Evolutionary conservation across 2,329 filamentous ascomycete species (phyloP), one percentile per base, ranked within the genome.

Genomic region (Fusarium dlaminii): DNA sequence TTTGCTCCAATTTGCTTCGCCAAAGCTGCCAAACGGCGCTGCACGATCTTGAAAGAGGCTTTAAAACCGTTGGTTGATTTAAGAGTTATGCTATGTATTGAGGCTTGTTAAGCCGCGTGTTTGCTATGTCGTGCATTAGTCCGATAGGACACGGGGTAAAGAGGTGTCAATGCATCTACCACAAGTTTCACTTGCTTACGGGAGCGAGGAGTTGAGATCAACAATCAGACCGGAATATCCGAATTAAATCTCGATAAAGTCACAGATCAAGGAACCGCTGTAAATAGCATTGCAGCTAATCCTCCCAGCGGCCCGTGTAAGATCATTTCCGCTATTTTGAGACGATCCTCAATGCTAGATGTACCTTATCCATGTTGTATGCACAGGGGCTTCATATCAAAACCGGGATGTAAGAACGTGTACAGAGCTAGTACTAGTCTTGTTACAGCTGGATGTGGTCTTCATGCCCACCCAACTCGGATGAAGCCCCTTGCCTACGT

Each of bases 271-370:
- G 49, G 49, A 60, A 63, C 24, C 34, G 68, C 55, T 55, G 48
- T 45, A 52, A 49, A 59, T 42, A 46, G 40, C 56, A 63, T 67
- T 67, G 48, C 48, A 67, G 46, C 39, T 49, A 37, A 34, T 39
- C 37, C 40, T 24, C 46, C 22, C 17, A 52, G 22, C 40, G 63
- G 63, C 54, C 67, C 49, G 55, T 74, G 71, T 49, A 51, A 59
- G 40, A 43, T 52, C 71, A 74, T 55, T 46, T 64, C 42, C 58
- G 32, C 63, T 55, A 59, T 59, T 42, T 63, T 63, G 46, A 62
- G 42, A 68, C 59, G 57, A 72, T 48, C 49, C 49, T 72, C 63
- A 68, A 74, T 74, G 71, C 71, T 58, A 37, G 27, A 62, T 24
- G 36, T 17, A 15, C 48, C 56, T 56, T 43, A 42, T 64, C 68